Percentiles rank a stretch among this genome's conserved stretches.
These are phyloP conservation scores for Pilasporangium apinafurcum DNA, from an alignment of 352 stramenopile species.

Conservation along the genomic window DNA sequence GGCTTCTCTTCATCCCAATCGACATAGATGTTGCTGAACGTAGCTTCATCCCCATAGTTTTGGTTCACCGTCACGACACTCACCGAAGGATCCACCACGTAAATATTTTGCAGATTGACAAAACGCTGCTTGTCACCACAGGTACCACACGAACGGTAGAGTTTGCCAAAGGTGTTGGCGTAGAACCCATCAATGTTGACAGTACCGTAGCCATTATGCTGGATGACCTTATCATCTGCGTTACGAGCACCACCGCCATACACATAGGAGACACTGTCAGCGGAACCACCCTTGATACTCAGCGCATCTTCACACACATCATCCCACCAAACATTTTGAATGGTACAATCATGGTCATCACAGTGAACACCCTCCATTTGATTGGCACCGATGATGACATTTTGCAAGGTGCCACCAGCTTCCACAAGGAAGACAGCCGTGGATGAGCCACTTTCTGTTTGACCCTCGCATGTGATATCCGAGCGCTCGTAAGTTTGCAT, in stretches of 20 bases:
- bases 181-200: conserved; percentile 27
- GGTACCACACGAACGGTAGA: conserved; percentile 24
- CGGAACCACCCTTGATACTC: conserved; percentile 17
- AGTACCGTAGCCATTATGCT: conserved; percentile 16
- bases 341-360: conserved; percentile 17
- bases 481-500: conserved; percentile 29
- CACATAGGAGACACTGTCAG: conserved; percentile 12
- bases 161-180: conserved; percentile 18
- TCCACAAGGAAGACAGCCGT: conserved; percentile 18
- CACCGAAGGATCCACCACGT: conserved; percentile 15
- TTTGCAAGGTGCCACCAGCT: conserved; percentile 19
- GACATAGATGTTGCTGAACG: conserved; percentile 15
- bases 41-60: conserved; percentile 19
- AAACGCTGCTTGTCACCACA: conserved; percentile 14
- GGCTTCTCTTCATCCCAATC: conserved; percentile 9
- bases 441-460: conserved; percentile 10
- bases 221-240: conserved; percentile 23
- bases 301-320: conserved; percentile 22
- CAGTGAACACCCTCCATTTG: conserved; percentile 21
- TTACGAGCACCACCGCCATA: conserved; percentile 16
- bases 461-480: conserved; percentile 7
- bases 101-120: conserved; percentile 19
- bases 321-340: conserved; percentile 27
- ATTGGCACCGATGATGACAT: conserved; percentile 25
- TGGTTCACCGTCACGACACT: conserved; percentile 19